Percentiles rank a stretch among this genome's conserved stretches.
phyloP scores from a whole-genome alignment of 164 flowering plant species.

The Sextonia rubra region DNA sequence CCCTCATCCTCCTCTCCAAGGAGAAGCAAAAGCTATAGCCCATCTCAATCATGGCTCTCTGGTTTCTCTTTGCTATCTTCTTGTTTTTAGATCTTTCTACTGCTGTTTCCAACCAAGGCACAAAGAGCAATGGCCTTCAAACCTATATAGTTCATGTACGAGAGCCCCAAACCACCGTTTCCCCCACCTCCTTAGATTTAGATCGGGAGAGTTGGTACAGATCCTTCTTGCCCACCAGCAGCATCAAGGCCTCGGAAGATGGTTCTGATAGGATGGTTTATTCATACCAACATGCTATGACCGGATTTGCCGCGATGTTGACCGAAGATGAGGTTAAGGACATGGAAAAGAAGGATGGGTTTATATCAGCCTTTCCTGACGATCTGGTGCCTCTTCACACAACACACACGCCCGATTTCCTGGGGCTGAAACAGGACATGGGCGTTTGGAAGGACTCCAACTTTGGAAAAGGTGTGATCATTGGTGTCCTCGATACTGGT shows the following conservation, averaged over 20 bases:
- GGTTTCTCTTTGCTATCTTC: neutral
- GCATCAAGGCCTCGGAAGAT: neutral
- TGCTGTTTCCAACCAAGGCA: neutral
- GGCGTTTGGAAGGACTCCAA: constrained; percentile 43
- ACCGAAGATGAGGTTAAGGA: constrained; percentile 16
- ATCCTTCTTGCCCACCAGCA: constrained; percentile 23
- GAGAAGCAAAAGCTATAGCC: neutral
- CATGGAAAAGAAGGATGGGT: constrained; percentile 18
- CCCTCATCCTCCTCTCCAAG: neutral
- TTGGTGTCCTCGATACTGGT: constrained; percentile 46
- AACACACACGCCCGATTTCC: constrained; percentile 21
- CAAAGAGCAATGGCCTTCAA: neutral
- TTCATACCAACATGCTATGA: constrained; percentile 21
- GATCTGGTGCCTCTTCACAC: constrained; percentile 3
- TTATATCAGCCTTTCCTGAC: constrained; percentile 22
- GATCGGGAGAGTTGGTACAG: constrained; percentile 16
- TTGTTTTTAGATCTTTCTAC: neutral
- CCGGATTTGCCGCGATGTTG: constrained; percentile 29
- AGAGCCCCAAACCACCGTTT: constrained; percentile 11
- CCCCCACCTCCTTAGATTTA: neutral
- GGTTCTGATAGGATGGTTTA: constrained; percentile 19
- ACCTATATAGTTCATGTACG: constrained; percentile 26
- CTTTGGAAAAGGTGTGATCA: constrained; percentile 41
- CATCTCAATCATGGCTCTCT: neutral
- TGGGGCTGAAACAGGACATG: constrained; percentile 31